A percentile compares a stretch with the other conserved stretches of the same genome.
Conservation (phyloP, 352 stramenopile genomes). For the Globisporangium spiculum region DNA sequence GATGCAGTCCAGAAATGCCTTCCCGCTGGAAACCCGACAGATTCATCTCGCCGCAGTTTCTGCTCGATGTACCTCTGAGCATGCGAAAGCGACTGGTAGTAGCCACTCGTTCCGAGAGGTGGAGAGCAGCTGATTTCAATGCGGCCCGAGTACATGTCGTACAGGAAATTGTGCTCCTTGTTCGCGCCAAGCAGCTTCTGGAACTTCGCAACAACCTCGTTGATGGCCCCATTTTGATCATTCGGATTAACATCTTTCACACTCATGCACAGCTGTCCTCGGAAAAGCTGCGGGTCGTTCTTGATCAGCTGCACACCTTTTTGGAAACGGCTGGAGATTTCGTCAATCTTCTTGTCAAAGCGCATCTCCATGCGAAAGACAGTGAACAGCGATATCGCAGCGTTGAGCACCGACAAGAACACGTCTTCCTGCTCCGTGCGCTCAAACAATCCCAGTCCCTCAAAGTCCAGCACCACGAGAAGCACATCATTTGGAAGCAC, state of each 20-base stretch:
- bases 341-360: constrained; percentile 73
- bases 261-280: constrained; percentile 56
- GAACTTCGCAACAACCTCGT: too few relatives aligned
- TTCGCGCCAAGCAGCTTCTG: too few relatives aligned
- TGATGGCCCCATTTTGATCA: too few relatives aligned
- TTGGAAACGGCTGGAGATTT: constrained; percentile 66
- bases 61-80: constrained; percentile 34
- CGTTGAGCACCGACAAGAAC: constrained; percentile 71
- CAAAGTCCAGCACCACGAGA: constrained; percentile 77
- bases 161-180: too few relatives aligned
- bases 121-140: constrained; percentile 67
- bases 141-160: constrained; percentile 17
- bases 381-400: constrained; percentile 66
- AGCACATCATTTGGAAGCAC: constrained; percentile 39
- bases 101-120: constrained; percentile 60
- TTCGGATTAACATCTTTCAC: constrained; percentile 71
- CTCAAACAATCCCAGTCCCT: constrained; percentile 73
- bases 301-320: constrained; percentile 65
- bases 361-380: constrained; percentile 80
- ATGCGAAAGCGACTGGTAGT: constrained; percentile 56
- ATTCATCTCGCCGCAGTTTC: constrained; percentile 23
- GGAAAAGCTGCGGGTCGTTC: constrained; percentile 55
- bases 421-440: constrained; percentile 73
- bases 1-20: constrained; percentile 70
- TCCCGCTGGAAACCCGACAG: constrained; percentile 35